Base-by-base conservation (phyloP, 441 rosid genomes). In the Gossypium gossypioides region DNA sequence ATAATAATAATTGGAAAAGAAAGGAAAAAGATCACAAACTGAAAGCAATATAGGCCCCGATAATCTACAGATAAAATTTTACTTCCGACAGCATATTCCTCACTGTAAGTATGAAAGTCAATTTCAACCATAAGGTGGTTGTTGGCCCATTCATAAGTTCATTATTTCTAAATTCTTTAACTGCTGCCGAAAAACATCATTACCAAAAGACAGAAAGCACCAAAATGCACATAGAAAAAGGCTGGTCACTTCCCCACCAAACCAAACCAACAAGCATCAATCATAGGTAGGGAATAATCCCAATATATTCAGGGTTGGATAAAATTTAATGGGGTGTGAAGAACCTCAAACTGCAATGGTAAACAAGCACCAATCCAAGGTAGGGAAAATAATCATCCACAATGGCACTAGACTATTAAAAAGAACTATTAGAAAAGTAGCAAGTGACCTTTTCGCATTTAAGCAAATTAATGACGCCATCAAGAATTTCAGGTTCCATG, bases 381-480 rank as follows among this genome's bases (percentile, higher is more conserved):
- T 25, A 27, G 18, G 50, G 48, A 44, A 54, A 34, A 21, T 0
- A 27, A 25, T 24, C 8, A 13, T 22, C 19, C 12, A 54, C 66
- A 68, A 55, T 56, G 75, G 51, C 37, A 52, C 55, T 75, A 72
- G 48, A 54, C 72, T 37, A 76, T 4, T 61, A 74, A 50, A 72
- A 24, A 13, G 44, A 61, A 61, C 64, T 40, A 52, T 32, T 9
- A 12, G 42, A 63, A 72, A 71, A 42, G 76, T 58, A 57, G 40
- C 68, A 55, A 72, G 60, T 79, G 68, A 96, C 99, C 98, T 92
- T 86, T 81, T 86, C 85, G 80, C 99, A 96, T 83, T 76, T 96
- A 71, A 96, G 82, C 48, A 81, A 79, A 81, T 75, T 82, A 73
- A 96, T 84, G 74, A 84, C 84, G 74, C 73, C 79, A 78, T 83